Evolutionary conservation across 768 basidiomycete genomes (phyloP), one percentile per base, ranked within the genome.

Genomic region (Pisolithus tinctorius): DNA sequence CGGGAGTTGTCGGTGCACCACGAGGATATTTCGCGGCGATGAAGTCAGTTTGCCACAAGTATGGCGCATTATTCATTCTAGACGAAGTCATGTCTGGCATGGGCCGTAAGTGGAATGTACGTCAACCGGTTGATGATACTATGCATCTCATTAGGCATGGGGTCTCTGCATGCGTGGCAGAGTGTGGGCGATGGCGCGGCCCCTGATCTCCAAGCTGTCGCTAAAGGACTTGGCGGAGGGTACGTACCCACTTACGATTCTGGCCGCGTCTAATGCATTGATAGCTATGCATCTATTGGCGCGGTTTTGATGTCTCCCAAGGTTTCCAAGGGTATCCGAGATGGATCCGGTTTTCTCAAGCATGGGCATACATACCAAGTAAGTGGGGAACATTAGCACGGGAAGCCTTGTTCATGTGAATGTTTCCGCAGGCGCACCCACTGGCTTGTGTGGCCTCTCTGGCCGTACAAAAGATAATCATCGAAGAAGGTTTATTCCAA

Each of bases 41-140:
- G 82, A 88, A 85, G 59, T 82, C 83, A 10, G 85, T 90, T 17
- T 89, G 87, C 57, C 78, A 86, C 37, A 89, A 85, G 66, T 84
- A 77, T 58, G 85, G 75, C 38, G 74, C 62, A 39, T 67, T 95
- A 16, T 84, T 93, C 65, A 89, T 93, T 39, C 76, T 93, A 34
- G 93, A 95, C 60, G 93, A 94, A 69, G 87, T 93, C 43, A 93
- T 94, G 91, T 82, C 84, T 62, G 90, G 90, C 41, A 91, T 93
- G 86, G 89, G 91, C 51, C 81, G 90, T 86, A 63, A 68, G 86
- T 74, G 37, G 31, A 48, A 38, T 25, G 50, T 44, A n/a, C 48
- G 25, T 36, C 25, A 5, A 14, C 14, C 27, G n/a, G 42, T 30
- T 10, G 25, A 13, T 39, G n/a, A 34, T 47, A 44, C 47, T 27